phyloP scores from a whole-genome alignment of 768 basidiomycete genomes.

The Gelatoporia subvermispora region DNA sequence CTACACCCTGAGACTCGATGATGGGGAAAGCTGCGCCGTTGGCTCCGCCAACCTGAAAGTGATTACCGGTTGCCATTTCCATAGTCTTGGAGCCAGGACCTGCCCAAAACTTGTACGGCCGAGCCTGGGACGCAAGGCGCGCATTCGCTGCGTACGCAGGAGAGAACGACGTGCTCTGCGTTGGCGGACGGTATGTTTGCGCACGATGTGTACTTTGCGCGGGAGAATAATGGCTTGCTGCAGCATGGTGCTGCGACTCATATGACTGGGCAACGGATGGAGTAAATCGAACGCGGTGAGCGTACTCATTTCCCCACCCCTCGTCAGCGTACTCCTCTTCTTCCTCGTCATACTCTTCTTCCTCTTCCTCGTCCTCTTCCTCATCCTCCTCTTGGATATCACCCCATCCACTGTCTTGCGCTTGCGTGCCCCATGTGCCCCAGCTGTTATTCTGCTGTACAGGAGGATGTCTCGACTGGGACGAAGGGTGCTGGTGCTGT shows the following conservation, averaged over 20 bases:
- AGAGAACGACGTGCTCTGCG: conserved; percentile 1
- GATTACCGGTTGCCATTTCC: conserved; percentile 20
- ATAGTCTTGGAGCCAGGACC: conserved; percentile 20
- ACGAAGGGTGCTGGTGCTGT: conserved; percentile 1
- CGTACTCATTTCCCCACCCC: conserved; percentile 8
- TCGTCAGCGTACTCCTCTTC: conserved; percentile 10
- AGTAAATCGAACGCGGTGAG: conserved; percentile 12
- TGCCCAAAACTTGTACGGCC: conserved; percentile 1
- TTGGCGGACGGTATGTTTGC: not conserved
- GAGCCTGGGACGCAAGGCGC: not conserved
- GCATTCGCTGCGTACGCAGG: conserved; percentile 5
- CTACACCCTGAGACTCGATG: conserved; percentile 20
- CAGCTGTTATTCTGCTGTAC: conserved; percentile 20
- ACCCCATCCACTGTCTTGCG: conserved; percentile 8
- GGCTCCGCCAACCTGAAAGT: conserved; percentile 16
- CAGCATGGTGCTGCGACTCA: conserved; percentile 4
- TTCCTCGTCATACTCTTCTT: conserved; percentile 11
- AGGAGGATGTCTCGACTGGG: not conserved
- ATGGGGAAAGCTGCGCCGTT: conserved; percentile 14
- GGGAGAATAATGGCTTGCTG: not conserved
- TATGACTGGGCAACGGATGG: conserved; percentile 10
- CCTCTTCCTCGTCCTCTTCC: conserved; percentile 13
- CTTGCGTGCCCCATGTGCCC: conserved; percentile 13
- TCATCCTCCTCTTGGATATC: conserved; percentile 10
- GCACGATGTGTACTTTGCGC: not conserved